phyloP scores from a whole-genome alignment of 805 yeast species.

The Starmerella tilneyi region DNA sequence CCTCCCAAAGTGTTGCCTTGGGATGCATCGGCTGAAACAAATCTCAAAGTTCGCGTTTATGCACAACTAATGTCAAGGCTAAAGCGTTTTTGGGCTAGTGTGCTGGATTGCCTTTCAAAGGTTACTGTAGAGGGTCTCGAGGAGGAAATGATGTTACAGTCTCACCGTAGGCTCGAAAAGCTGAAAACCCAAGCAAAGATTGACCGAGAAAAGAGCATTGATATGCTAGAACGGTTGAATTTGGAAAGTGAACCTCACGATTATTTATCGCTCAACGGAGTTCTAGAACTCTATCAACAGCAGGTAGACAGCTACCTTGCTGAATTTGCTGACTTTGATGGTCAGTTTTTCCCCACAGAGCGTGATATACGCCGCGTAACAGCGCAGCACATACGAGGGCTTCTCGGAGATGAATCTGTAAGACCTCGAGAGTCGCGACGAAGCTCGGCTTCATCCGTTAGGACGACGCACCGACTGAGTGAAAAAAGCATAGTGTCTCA shows the following conservation, averaged over 20 bases:
- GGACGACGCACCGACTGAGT: not conserved
- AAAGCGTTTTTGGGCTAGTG: conserved; percentile 57
- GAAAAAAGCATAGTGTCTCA: not conserved
- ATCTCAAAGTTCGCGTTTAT: conserved; percentile 55
- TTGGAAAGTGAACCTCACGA: conserved; percentile 48
- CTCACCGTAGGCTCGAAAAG: conserved; percentile 47
- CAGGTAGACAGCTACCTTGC: conserved; percentile 78
- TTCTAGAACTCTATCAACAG: conserved; percentile 64
- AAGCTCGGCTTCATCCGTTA: conserved; percentile 2
- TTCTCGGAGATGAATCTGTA: conserved; percentile 35
- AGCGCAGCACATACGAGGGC: conserved; percentile 68
- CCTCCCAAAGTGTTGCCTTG: conserved; percentile 65
- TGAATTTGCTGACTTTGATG: conserved; percentile 72
- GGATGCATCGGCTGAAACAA: conserved; percentile 60
- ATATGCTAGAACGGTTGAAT: conserved; percentile 44
- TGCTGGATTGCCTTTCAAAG: conserved; percentile 55
- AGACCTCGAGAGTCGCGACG: conserved; percentile 2
- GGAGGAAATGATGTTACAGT: conserved; percentile 60
- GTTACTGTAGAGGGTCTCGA: conserved; percentile 72
- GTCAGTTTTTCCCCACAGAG: conserved; percentile 74
- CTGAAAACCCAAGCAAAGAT: conserved; percentile 43
- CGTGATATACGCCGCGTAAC: conserved; percentile 86
- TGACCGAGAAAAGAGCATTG: conserved; percentile 42
- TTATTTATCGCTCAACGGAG: conserved; percentile 58
- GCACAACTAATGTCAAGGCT: conserved; percentile 45